phyloP scores from a whole-genome alignment of 257 asterid species.

The Capsicum chinense region DNA sequence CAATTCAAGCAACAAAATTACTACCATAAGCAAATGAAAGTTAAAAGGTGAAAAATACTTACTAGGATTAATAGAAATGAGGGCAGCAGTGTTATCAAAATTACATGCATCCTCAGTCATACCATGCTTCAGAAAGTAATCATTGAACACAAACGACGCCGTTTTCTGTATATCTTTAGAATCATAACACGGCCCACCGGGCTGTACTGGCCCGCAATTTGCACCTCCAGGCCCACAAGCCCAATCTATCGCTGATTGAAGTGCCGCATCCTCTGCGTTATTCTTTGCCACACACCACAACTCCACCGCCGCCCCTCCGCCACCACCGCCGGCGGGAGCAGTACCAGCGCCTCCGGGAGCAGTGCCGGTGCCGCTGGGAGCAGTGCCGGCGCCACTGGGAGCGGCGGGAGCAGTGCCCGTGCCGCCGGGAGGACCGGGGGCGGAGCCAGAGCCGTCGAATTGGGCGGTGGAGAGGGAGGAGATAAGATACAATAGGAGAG shows the following conservation, averaged over 20 bases:
- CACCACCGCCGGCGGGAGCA: slow-evolving; percentile 34
- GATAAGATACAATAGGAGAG: slow-evolving; percentile 18
- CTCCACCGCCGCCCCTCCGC: slow-evolving; percentile 47
- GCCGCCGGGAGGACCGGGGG: not conserved
- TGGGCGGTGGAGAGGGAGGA: slow-evolving; percentile 47
- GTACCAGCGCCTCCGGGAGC: not conserved
- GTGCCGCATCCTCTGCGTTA: slow-evolving; percentile 78
- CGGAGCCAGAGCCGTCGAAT: slow-evolving; percentile 38
- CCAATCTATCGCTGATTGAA: slow-evolving; percentile 84
- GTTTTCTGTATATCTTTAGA: slow-evolving; percentile 63
- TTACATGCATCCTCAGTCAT: slow-evolving; percentile 60
- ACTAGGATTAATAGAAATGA: slow-evolving; percentile 84
- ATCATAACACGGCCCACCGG: slow-evolving; percentile 82
- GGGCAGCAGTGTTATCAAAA: slow-evolving; percentile 71
- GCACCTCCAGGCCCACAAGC: slow-evolving; percentile 86
- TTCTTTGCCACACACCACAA: slow-evolving; percentile 97
- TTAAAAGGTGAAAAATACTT: slow-evolving; percentile 20
- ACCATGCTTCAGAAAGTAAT: slow-evolving; percentile 64
- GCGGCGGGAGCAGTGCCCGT: not conserved
- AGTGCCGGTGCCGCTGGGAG: not conserved
- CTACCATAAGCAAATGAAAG: not conserved
- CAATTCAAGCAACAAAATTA: not conserved
- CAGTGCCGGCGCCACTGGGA: not conserved
- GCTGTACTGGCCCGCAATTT: slow-evolving; percentile 74
- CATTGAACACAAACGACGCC: slow-evolving; percentile 86